Evolutionary conservation across 257 asterid species (phyloP), one percentile per base, ranked within the genome.

Genomic region (Solanum peruvianum): DNA sequence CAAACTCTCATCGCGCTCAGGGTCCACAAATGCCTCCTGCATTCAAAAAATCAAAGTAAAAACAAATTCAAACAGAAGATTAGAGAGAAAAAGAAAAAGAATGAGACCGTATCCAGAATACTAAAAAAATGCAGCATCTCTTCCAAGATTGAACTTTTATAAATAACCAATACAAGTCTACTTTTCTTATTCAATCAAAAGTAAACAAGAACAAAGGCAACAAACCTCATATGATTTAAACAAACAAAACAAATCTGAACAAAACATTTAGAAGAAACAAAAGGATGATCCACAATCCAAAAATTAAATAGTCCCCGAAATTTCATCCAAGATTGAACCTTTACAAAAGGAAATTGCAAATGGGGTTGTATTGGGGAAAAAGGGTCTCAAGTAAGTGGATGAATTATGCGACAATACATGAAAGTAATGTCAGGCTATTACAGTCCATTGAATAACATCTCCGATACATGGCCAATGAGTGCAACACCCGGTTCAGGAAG

Each of bases 1-100:
- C 96, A 97, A 93, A 89, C 98, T 97, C 92, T 95, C 99, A 35
- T 97, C 98, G 12, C 98, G 96, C 1, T 91, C 31, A 9, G 97
- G 98, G 88, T 97, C 99, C 80, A 89, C 98, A 90, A 93, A 94
- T 39, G 87, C 99, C 91, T 97, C 99, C 98, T 94, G 52, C 9
- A 60, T 60, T 64, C 73, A 91, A 80, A 44, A 9, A 47, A 82
- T 12, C 83, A 42, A 83, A 3, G 31, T 29, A 41, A 49, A 62
- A 88, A 35, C 85, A 84, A 71, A 71, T 9, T 14, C 64, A 84
- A 85, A 76, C 87, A 66, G 56, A 80, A 78, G 18, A 80, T 29
- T 10, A 80, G 42, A 80, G 10, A 49, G 7, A 42, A 42, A 21
- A 25, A 39, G 4, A 80, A 47, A 47, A 47, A 27, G 41, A 27